Percentiles rank a stretch among this genome's conserved stretches.
phyloP scores from a whole-genome alignment of 129 eudicot species.

The Heracleum sosnowskyi region DNA sequence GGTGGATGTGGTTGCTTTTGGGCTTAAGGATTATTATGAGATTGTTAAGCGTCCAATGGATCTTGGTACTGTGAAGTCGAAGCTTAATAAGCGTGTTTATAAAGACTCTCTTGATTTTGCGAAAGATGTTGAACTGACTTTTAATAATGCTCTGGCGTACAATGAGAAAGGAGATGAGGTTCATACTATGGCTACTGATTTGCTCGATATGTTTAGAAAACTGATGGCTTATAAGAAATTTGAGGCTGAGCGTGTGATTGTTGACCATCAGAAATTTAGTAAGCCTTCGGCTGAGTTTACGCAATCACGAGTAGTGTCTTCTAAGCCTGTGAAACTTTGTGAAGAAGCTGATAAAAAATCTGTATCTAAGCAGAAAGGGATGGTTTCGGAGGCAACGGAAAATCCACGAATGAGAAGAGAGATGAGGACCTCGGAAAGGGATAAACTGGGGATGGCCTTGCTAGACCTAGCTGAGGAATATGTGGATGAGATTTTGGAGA shows the following conservation, averaged over 20 bases:
- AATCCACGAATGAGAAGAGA: conserved; percentile 1
- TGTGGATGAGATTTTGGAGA: conserved; percentile 23
- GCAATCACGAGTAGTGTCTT: not conserved
- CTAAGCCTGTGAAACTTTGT: not conserved
- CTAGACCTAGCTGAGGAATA: conserved; percentile 16
- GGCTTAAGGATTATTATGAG: conserved; percentile 32
- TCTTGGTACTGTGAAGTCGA: conserved; percentile 44
- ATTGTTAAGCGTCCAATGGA: conserved; percentile 46
- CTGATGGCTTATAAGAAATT: conserved; percentile 17
- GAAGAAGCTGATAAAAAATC: not conserved
- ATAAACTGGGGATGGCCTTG: conserved; percentile 17
- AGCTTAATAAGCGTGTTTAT: conserved; percentile 28
- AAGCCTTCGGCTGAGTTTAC: not conserved
- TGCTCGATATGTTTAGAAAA: conserved; percentile 21
- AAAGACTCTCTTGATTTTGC: conserved; percentile 37
- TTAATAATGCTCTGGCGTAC: conserved; percentile 51
- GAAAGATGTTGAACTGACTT: conserved; percentile 44
- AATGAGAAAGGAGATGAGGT: conserved; percentile 42
- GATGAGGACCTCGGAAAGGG: conserved; percentile 33
- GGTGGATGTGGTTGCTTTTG: conserved; percentile 32
- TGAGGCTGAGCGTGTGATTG: not conserved
- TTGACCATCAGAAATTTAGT: not conserved
- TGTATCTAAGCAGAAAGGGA: not conserved
- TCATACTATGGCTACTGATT: conserved; percentile 22
- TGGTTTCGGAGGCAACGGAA: not conserved